Evolutionary conservation across 768 basidiomycete genomes (phyloP), one percentile per base, ranked within the genome.

Genomic region (Hypsizygus marmoreus): DNA sequence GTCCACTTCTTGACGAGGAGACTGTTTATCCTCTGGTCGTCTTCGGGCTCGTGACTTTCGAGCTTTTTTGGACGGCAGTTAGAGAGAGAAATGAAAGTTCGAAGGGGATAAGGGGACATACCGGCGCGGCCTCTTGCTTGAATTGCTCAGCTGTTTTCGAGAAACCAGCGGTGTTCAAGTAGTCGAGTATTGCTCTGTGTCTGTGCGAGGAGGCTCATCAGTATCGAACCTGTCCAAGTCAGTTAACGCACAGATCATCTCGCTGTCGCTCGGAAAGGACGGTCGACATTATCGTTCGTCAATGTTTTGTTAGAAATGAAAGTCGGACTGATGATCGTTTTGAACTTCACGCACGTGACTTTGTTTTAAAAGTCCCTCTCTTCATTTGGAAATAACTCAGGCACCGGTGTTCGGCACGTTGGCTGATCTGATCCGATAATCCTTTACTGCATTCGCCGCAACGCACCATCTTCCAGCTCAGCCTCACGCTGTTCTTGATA

Each of bases 1-100:
- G 85, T 88, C 88, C 88, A 90, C 62, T 90, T 90, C 79, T 88
- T 88, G 65, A 85, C 86, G 43, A 90, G 66, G 45, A 90, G 62
- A 1, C 86, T 86, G 24, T 45, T 57, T 12, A 56, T 54, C 24
- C n/a, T n/a, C n/a, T n/a, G n/a, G n/a, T n/a, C n/a, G n/a, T n/a
- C n/a, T n/a, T n/a, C n/a, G n/a, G n/a, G n/a, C n/a, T n/a, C n/a
- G n/a, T n/a, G n/a, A n/a, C n/a, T n/a, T n/a, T n/a, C n/a, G n/a
- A n/a, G n/a, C n/a, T n/a, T n/a, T n/a, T n/a, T n/a, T n/a, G n/a
- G n/a, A n/a, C n/a, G n/a, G n/a, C n/a, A n/a, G n/a, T n/a, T 26
- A 24, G 8, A 20, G 51, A 30, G 30, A 46, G 30, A 16, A 41
- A 25, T 23, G 32, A 38, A 29, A 7, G 10, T 14, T 14, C n/a